Conservation (phyloP, 2,329 filamentous ascomycete species). For the Diatrype stigma region DNA sequence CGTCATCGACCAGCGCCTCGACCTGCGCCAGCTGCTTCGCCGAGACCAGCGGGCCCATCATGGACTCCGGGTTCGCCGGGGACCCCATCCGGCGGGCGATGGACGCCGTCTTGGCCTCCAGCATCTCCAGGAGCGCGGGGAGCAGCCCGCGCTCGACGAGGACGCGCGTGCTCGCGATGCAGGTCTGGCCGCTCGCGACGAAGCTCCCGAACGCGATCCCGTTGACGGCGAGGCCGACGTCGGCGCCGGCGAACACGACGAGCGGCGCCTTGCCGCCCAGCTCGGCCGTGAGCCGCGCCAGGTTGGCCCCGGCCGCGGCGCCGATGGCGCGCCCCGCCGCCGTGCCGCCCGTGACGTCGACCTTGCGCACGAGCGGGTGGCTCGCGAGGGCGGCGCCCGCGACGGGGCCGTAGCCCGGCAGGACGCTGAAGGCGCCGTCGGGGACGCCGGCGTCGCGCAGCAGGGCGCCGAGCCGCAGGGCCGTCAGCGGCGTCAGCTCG, state of each 20-base stretch:
- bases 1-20: constrained; percentile 61
- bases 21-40: constrained; percentile 61
- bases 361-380: constrained; percentile 55
- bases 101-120: constrained; percentile 59
- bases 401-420: constrained; percentile 48
- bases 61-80: constrained; percentile 50
- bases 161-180: constrained; percentile 69
- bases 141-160: constrained; percentile 68
- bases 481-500: constrained; percentile 58
- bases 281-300: constrained; percentile 68
- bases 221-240: constrained; percentile 63
- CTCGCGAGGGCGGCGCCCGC: constrained; percentile 52
- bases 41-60: constrained; percentile 63
- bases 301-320: constrained; percentile 59
- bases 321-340: constrained; percentile 65
- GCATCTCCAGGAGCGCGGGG: constrained; percentile 58
- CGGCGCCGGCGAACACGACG: constrained; percentile 61
- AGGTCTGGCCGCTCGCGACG: constrained; percentile 53
- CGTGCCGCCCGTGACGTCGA: constrained; percentile 74
- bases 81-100: constrained; percentile 52
- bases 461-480: constrained; percentile 55
- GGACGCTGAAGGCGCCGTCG: constrained; percentile 63
- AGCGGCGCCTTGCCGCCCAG: constrained; percentile 69
- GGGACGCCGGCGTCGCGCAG: constrained; percentile 66
- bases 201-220: constrained; percentile 61